Percentiles rank a stretch among this genome's conserved stretches.
phyloP scores from a whole-genome alignment of 345 rosid genomes.

The Hevea brasiliensis region DNA sequence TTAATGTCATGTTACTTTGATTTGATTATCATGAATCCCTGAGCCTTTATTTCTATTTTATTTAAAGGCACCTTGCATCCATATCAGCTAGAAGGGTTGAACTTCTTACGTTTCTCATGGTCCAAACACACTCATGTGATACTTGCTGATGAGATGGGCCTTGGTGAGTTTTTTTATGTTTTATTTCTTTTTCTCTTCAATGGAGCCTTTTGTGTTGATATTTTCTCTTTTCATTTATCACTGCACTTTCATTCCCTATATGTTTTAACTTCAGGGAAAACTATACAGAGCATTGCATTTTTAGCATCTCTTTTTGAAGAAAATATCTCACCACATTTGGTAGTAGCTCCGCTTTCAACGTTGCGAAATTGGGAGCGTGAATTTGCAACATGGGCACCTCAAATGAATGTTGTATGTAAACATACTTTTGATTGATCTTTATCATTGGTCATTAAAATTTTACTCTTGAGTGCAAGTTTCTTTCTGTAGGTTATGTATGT shows the following conservation, averaged over 20 bases:
- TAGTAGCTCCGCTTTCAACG: constrained; percentile 99
- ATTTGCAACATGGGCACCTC: constrained; percentile 99
- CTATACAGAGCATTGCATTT: constrained; percentile 98
- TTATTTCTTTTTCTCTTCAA: constrained; percentile 12
- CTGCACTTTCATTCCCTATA: constrained; percentile 7
- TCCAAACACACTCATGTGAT: constrained; percentile 96
- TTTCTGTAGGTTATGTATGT: constrained; percentile 84
- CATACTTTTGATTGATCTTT: constrained; percentile 8
- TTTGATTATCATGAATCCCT: constrained; percentile 23
- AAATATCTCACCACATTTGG: constrained; percentile 66
- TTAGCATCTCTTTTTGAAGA: constrained; percentile 90
- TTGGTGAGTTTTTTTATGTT: constrained; percentile 54
- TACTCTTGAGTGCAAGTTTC: constrained; percentile 15
- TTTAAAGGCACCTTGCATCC: constrained; percentile 89
- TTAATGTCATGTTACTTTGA: constrained; percentile 10
- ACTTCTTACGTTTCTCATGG: constrained; percentile 94
- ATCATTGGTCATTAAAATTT: not conserved
- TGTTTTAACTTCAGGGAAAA: constrained; percentile 67
- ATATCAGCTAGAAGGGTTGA: constrained; percentile 96
- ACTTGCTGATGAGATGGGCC: constrained; percentile 99
- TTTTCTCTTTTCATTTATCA: constrained; percentile 9
- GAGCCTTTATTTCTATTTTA: constrained; percentile 25
- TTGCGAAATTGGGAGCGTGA: constrained; percentile 98
- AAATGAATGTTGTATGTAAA: constrained; percentile 90
- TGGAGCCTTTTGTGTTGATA: constrained; percentile 4